Evolutionary conservation across 805 yeast genomes (phyloP).

Genomic region (Candida boleticola): DNA sequence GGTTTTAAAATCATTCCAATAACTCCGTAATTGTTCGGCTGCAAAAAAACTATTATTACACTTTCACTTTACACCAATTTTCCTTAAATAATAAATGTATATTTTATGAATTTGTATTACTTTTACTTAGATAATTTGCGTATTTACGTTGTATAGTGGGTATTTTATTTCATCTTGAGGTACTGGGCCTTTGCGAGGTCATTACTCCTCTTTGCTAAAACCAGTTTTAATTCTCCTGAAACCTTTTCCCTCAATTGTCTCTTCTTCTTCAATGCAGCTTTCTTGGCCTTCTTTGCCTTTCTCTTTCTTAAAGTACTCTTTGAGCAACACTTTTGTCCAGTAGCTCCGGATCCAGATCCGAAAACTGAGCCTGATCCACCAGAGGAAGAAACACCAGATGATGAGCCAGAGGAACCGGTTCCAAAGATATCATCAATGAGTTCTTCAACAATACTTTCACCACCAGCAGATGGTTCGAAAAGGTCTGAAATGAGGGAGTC

Average conservation of each 20-base stretch:
- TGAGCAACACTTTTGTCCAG: conserved; percentile 24
- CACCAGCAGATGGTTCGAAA: conserved; percentile 9
- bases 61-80: too few species aligned
- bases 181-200: conserved; percentile 10
- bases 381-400: conserved; percentile 6
- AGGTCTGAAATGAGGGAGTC: conserved; percentile 7
- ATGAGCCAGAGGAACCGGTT: conserved; percentile 1
- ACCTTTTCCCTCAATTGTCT: conserved; percentile 22
- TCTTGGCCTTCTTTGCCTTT: conserved; percentile 3
- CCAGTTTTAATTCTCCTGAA: conserved; percentile 17
- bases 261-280: conserved; percentile 12
- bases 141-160: background rate
- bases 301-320: conserved; percentile 16
- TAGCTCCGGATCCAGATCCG: conserved; percentile 2
- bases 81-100: too few species aligned
- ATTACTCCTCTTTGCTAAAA: conserved; percentile 19
- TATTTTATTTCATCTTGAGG: conserved; percentile 8
- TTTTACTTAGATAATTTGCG: background rate
- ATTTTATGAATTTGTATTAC: background rate
- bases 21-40: too few species aligned
- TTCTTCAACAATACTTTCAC: conserved; percentile 12
- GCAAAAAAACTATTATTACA: too few species aligned
- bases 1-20: too few species aligned
- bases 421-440: conserved; percentile 6
- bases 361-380: conserved; percentile 4